These are phyloP conservation scores for Septoria linicola DNA, from an alignment of 2,329 filamentous ascomycete species.

Conservation along the genomic window DNA sequence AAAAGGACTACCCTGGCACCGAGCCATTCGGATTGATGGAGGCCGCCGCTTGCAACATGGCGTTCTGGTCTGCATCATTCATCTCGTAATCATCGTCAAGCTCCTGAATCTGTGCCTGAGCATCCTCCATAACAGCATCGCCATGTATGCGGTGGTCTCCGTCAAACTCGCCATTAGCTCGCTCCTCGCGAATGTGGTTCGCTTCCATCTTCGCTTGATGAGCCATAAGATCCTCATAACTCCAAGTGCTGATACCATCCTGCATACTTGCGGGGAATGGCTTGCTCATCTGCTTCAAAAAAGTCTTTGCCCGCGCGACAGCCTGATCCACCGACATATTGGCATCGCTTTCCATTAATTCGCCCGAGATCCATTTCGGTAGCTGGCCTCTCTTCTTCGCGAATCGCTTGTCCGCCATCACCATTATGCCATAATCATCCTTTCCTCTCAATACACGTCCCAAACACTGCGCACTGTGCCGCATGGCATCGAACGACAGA, in stretches of 20 bases:
- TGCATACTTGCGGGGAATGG: conserved; percentile 80
- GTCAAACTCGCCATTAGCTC: conserved; percentile 48
- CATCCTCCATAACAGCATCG: conserved; percentile 37
- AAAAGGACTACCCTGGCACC: not conserved
- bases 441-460: conserved; percentile 93
- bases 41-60: conserved; percentile 12
- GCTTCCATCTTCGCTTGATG: conserved; percentile 75
- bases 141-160: conserved; percentile 43
- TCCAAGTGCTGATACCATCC: conserved; percentile 93
- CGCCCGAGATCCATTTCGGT: conserved; percentile 95
- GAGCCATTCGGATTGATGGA: conserved; percentile 4
- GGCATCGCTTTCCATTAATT: conserved; percentile 76
- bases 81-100: conserved; percentile 39
- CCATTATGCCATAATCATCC: conserved; percentile 99
- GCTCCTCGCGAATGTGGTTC: conserved; percentile 63
- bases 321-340: conserved; percentile 97
- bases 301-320: conserved; percentile 81
- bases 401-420: conserved; percentile 89
- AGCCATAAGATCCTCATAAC: conserved; percentile 69
- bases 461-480: conserved; percentile 95
- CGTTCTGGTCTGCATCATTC: conserved; percentile 36
- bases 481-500: conserved; percentile 97
- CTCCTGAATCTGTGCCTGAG: conserved; percentile 33
- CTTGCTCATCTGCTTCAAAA: conserved; percentile 87
- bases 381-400: conserved; percentile 87